Percentiles rank a stretch among this genome's conserved stretches.
Evolutionary conservation across 2,329 filamentous ascomycete genomes (phyloP).

Genomic region (Parascedosporium putredinis): DNA sequence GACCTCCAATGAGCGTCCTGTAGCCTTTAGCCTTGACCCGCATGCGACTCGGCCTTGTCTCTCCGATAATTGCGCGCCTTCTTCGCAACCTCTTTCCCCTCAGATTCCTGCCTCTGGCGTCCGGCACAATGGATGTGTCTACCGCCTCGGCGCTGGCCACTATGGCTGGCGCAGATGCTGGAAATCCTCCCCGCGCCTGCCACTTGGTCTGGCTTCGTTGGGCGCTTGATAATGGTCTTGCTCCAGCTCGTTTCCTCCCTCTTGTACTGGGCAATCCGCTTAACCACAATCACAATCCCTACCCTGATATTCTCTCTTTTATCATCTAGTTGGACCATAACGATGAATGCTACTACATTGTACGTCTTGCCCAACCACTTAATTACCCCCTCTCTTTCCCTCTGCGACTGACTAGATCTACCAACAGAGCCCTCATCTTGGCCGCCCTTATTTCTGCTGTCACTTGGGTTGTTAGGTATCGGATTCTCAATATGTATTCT

Average conservation of each 20-base stretch:
- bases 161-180: constrained; percentile 19
- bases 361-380: constrained; percentile 32
- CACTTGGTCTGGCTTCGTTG: constrained; percentile 49
- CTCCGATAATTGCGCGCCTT: not conserved
- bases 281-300: constrained; percentile 80
- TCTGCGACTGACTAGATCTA: constrained; percentile 11
- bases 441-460: constrained; percentile 69
- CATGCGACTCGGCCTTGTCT: too few relatives aligned
- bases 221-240: constrained; percentile 41
- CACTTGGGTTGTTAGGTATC: constrained; percentile 90
- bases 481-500: constrained; percentile 94
- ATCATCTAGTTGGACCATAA: constrained; percentile 89
- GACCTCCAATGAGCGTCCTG: too few relatives aligned
- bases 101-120: not conserved
- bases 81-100: not conserved
- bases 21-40: too few relatives aligned
- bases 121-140: constrained; percentile 1
- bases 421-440: constrained; percentile 61
- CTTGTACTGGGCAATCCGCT: constrained; percentile 71
- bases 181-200: constrained; percentile 24
- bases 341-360: constrained; percentile 96
- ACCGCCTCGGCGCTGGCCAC: constrained; percentile 25
- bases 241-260: constrained; percentile 47
- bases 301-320: constrained; percentile 83
- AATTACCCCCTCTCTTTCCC: too few relatives aligned